Base-by-base conservation (phyloP, 2,329 filamentous ascomycete species). In the Neofusicoccum cordaticola region DNA sequence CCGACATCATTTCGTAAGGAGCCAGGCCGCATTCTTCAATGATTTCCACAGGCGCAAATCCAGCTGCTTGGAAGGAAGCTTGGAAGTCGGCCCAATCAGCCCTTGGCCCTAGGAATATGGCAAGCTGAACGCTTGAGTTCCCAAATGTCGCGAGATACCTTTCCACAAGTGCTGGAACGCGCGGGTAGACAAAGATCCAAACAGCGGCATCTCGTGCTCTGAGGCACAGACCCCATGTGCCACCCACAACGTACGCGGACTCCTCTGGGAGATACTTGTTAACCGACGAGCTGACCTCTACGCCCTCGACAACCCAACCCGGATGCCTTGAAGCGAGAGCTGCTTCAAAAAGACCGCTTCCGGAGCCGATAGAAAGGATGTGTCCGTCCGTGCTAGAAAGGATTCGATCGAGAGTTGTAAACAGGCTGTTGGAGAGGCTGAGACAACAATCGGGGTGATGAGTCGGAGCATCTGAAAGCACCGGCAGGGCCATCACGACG, bases 141-240 rank as follows among this genome's bases (percentile, higher is more conserved):
- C 72, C 72, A 68, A 72, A 72, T n/a, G 66, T 61, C 3, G 77
- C 68, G 34, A 85, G 48, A 66, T 86, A 85, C 63, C 74, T 75
- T 2, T 66, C 67, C 12, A 85, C 67, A 11, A 86, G 70, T 3
- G 71, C 76, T 3, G 81, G 76, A n/a, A 81, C 74, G 13, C 82
- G 78, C 0, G 84, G 84, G 68, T 85, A 86, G 31, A 85, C 80
- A 71, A 86, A 85, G 66, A 85, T 72, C 79, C 83, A 81, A n/a
- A 74, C 75, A 0, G 68, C 65, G 8, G 81, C 81, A n/a, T 78
- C 67, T 4, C 71, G 66, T 2, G 81, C 82, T 11, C 79, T 72
- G 1, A 76, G 63, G 61, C 78, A 77, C 8, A 84, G 68, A 37
- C 77, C 79, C 69, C 80, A 79, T 0, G 81, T 80, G 1, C 80